Evolutionary conservation across 805 yeast species (phyloP).

Genomic region (Candida morakotiae): DNA sequence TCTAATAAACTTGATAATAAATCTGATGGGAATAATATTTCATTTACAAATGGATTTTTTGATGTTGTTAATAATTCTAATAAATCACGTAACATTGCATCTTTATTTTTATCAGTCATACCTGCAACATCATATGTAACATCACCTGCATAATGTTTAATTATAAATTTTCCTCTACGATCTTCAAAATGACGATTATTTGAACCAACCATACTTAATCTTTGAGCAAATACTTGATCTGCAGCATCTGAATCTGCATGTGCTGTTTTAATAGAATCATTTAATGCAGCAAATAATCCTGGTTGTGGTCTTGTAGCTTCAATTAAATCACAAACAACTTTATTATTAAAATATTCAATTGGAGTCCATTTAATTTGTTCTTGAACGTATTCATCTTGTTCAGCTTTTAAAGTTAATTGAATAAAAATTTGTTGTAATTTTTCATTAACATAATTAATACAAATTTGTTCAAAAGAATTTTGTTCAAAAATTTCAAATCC

Average conservation of each 20-base stretch:
- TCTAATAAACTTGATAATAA: constrained; percentile 38
- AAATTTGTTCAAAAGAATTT: constrained; percentile 91
- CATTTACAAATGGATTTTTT: constrained; percentile 63
- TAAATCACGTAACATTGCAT: constrained; percentile 84
- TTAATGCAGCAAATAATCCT: constrained; percentile 92
- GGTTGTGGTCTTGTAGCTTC: constrained; percentile 89
- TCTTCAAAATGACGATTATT: constrained; percentile 84
- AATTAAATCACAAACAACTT: constrained; percentile 93
- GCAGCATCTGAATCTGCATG: constrained; percentile 97
- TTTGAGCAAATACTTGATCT: constrained; percentile 91
- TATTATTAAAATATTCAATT: constrained; percentile 91
- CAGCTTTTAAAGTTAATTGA: constrained; percentile 91
- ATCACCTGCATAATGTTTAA: constrained; percentile 98
- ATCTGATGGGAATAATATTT: constrained; percentile 38
- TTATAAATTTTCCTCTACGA: constrained; percentile 79
- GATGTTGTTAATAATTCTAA: constrained; percentile 76
- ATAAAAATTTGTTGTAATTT: constrained; percentile 95
- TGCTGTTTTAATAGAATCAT: constrained; percentile 96
- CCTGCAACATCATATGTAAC: constrained; percentile 85
- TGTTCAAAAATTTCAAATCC: constrained; percentile 96
- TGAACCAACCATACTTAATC: constrained; percentile 76
- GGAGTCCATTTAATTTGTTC: constrained; percentile 98
- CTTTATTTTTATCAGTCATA: constrained; percentile 97
- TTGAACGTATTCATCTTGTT: constrained; percentile 94
- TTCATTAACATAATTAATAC: constrained; percentile 94